Evolutionary conservation across 129 eudicot genomes (phyloP), one percentile per base, ranked within the genome.

Genomic region (Erigeron canadensis): DNA sequence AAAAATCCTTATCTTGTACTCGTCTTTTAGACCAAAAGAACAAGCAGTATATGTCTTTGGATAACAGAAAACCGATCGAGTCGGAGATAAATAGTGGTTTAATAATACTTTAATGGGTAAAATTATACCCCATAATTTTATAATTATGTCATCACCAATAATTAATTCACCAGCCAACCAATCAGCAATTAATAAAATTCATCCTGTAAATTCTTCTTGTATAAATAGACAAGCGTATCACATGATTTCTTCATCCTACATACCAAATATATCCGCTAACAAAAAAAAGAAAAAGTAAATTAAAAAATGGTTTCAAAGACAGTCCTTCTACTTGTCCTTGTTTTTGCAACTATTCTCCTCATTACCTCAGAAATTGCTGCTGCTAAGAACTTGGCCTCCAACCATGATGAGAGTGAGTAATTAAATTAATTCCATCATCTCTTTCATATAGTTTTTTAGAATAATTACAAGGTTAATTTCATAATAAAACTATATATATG

Each of bases 321-420:
- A 17, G 42, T 78, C 62, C 72, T 78, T 53, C 77, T 77, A 51
- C 53, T 78, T 43, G 67, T 48, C 5, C 51, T 78, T 16, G 77
- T 46, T 71, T 53, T 78, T 56, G 77, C 81, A 17, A 39, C 63
- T 53, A 61, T 78, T 53, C 28, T 78, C 53, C 77, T 78, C 19
- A 46, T 78, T 63, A 55, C 81, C 51, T 78, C 81, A 4, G 77
- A 78, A 63, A 40, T 78, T 23, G 67, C 67, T 42, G 73, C 77
- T 6, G 77, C 81, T 63, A 70, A 65, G 34, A 77, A 77, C 12
- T 56, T 77, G 72, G 47, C 66, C 17, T 70, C 81, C 42, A 77
- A 77, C 60, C 66, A 64, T 51, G 77, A 70, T 34, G 19, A n/a
- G n/a, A n/a, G 81, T 71, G 18, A 70, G 62, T 65, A 21, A 45